Base-by-base conservation (phyloP, 106 monocot species). In the Ottelia alismoides region DNA sequence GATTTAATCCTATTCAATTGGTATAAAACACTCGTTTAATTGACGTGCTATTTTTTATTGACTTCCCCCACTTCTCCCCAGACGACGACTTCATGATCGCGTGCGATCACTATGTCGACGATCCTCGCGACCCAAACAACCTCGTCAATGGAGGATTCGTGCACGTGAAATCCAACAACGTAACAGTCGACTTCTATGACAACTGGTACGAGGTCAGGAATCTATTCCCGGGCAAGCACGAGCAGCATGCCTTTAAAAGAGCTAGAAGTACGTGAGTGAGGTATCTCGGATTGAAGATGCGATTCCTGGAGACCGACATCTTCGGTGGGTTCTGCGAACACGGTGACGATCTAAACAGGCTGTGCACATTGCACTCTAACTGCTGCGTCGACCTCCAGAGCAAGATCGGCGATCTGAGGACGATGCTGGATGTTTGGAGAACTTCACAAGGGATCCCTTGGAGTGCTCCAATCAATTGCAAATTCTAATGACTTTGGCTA, bases 291-390 rank as follows among this genome's bases (percentile, higher is more conserved):
- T 17, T 71, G 22, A 49, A 55, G 19, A 63, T 80, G 4, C 31
- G 27, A 11, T 64, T 51, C 47, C 48, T 75, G 2, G 59, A 64
- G 45, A 75, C 80, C 2, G 57, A 10, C 9, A 31, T 49, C 16
- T 71, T 74, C 10, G 55, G 67, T 1, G 70, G 74, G 25, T 75
- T 80, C 25, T 80, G 75, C 21, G 21, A 67, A 3, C 66, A 22
- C 0, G 46, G 64, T n/a, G 55, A 55, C 9, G 80, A 75, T 31
- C 27, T 68, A 3, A 60, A 48, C 31, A 63, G 55, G 53, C 35
- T 71, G 9, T 63, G 71, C 58, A 80, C 80, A 6, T 31, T 80
- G 63, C 80, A 80, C 31, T 71, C 80, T 2, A 72, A 72, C 35
- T 75, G 80, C 32, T 80, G 80, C 19, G 11, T 72, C 1, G 63